phyloP scores from a whole-genome alignment of 2,329 filamentous ascomycete species.

The Tympanopsis confertula region DNA sequence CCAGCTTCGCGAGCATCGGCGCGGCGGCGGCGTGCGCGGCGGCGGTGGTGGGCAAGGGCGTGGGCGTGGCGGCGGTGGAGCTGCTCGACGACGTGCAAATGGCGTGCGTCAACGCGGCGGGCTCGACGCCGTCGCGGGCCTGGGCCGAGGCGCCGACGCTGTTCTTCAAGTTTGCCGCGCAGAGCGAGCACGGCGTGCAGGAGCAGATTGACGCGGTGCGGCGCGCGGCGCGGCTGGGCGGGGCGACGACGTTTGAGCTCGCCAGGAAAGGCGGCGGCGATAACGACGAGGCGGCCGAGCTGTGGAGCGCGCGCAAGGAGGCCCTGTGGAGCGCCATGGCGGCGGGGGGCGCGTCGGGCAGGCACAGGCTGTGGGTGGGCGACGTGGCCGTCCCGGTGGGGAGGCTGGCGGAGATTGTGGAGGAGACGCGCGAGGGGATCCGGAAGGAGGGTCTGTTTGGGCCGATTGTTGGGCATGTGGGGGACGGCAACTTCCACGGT shows the following conservation, averaged over 20 bases:
- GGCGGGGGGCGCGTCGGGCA: constrained; percentile 37
- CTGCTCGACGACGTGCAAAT: constrained; percentile 89
- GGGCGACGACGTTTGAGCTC: constrained; percentile 66
- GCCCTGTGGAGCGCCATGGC: constrained; percentile 73
- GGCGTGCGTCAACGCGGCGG: constrained; percentile 53
- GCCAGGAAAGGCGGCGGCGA: constrained; percentile 38
- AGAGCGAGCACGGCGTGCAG: constrained; percentile 59
- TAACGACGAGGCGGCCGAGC: constrained; percentile 59
- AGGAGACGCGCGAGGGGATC: constrained; percentile 59
- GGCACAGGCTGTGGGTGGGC: constrained; percentile 73
- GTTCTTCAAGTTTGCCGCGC: constrained; percentile 69
- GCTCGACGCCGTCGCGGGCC: constrained; percentile 46
- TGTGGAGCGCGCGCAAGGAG: constrained; percentile 78
- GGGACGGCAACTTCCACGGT: constrained; percentile 68
- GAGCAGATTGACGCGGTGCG: constrained; percentile 65
- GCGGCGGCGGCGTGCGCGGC: constrained; percentile 70
- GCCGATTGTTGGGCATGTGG: constrained; percentile 60
- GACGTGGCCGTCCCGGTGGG: constrained; percentile 78
- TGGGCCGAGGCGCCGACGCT: constrained; percentile 68
- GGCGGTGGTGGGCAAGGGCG: constrained; percentile 66
- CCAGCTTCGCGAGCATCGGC: constrained; percentile 44
- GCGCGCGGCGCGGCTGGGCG: constrained; percentile 45
- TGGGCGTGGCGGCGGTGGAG: constrained; percentile 84
- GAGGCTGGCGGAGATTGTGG: constrained; percentile 62
- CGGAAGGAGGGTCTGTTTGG: constrained; percentile 42